Evolutionary conservation across 257 asterid genomes (phyloP).

Genomic region (Ocimum tenuiflorum): DNA sequence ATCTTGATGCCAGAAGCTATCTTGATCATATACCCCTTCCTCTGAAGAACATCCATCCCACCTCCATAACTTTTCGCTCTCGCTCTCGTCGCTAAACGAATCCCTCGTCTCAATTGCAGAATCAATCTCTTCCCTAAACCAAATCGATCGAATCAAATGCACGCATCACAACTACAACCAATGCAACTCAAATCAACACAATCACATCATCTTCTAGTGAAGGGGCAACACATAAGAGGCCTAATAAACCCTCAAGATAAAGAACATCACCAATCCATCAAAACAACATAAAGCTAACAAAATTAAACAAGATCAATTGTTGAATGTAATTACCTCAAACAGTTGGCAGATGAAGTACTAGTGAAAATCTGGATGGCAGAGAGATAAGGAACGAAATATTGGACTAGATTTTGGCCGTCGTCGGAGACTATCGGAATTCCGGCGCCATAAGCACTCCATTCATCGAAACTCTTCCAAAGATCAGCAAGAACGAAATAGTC

Average conservation of each 20-base stretch:
- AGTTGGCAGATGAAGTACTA: constrained; percentile 55
- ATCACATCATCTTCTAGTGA: not conserved
- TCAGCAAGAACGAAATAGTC: constrained; percentile 76
- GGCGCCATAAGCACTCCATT: constrained; percentile 94
- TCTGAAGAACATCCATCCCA: constrained; percentile 69
- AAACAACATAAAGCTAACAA: not conserved
- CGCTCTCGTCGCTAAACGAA: constrained; percentile 65
- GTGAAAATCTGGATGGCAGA: constrained; percentile 95
- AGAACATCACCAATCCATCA: not conserved
- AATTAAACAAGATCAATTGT: not conserved
- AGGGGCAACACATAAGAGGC: not conserved
- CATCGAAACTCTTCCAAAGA: constrained; percentile 80
- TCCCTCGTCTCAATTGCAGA: constrained; percentile 56
- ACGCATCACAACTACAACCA: not conserved
- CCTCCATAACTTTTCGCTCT: constrained; percentile 56
- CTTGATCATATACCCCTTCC: constrained; percentile 45
- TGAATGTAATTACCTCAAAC: constrained; percentile 47
- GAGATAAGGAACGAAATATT: constrained; percentile 87
- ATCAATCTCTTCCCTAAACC: constrained; percentile 47
- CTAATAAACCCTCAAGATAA: too few relatives aligned
- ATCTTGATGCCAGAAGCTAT: constrained; percentile 34
- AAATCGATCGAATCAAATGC: not conserved
- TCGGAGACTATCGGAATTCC: constrained; percentile 73
- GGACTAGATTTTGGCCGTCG: constrained; percentile 58
- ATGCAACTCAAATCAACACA: constrained; percentile 3